Conservation (phyloP, 176 grass and related monocot genomes). For the Paspalum notatum region DNA sequence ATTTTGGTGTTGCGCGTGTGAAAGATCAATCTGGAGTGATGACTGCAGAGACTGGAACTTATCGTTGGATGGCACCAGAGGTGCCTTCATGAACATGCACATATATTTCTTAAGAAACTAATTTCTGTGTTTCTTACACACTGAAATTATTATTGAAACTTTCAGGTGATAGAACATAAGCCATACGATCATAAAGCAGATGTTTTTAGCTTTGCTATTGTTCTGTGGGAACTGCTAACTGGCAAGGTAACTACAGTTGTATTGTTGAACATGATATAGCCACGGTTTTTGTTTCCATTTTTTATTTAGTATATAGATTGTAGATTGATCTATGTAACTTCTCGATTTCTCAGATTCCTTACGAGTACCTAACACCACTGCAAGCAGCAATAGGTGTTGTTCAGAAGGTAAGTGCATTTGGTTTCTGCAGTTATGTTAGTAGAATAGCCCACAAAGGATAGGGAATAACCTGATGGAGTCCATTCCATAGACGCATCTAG, state of each 20-base stretch:
- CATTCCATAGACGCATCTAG: neutral
- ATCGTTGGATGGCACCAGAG: slow-evolving; percentile 98
- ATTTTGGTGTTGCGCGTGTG: slow-evolving; percentile 96
- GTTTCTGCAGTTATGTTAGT: slow-evolving; percentile 17
- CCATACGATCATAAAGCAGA: slow-evolving; percentile 93
- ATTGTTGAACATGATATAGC: slow-evolving; percentile 1
- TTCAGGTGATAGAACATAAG: slow-evolving; percentile 90
- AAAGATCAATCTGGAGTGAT: slow-evolving; percentile 84
- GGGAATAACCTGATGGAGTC: slow-evolving; percentile 3
- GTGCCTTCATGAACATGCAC: slow-evolving; percentile 30
- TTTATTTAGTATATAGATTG: slow-evolving; percentile 14
- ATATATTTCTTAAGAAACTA: neutral
- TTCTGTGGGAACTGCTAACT: slow-evolving; percentile 87
- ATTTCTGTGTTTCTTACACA: neutral
- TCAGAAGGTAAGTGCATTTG: slow-evolving; percentile 61
- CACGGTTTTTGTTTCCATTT: neutral
- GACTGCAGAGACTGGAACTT: slow-evolving; percentile 97
- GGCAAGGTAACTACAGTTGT: slow-evolving; percentile 57
- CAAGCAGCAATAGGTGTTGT: slow-evolving; percentile 95
- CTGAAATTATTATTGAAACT: neutral
- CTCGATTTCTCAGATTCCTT: slow-evolving; percentile 68
- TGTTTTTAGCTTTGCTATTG: slow-evolving; percentile 90
- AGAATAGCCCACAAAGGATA: neutral
- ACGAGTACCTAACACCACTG: slow-evolving; percentile 79
- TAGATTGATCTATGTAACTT: neutral